Evolutionary conservation across 805 yeast genomes (phyloP).

Genomic region (Metschnikowia sp.): DNA sequence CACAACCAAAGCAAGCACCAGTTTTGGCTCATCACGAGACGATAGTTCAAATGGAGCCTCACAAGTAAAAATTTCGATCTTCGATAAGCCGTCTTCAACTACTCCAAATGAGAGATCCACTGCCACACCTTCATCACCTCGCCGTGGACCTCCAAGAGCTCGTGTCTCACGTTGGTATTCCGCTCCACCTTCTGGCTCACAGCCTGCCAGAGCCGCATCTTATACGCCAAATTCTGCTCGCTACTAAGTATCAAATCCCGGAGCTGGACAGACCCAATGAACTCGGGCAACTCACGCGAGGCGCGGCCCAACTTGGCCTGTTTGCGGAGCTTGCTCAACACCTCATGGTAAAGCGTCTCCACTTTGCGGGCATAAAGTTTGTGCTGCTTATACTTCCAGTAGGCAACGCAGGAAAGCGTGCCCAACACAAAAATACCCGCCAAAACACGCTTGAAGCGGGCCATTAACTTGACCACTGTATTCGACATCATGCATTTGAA

Average conservation of each 20-base stretch:
- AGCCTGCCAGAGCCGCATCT: conserved; percentile 52
- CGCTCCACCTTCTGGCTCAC: conserved; percentile 57
- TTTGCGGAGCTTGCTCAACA: conserved; percentile 47
- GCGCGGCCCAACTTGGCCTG: conserved; percentile 37
- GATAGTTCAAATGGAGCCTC: background rate
- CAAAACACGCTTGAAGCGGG: conserved; percentile 21
- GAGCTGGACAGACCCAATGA: conserved; percentile 66
- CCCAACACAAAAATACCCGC: conserved; percentile 14
- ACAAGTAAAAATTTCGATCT: background rate
- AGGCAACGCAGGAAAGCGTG: conserved; percentile 18
- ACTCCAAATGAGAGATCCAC: conserved; percentile 48
- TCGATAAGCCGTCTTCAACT: background rate
- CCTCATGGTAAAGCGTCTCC: conserved; percentile 45
- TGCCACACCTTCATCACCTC: conserved; percentile 87
- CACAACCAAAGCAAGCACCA: too few relatives aligned
- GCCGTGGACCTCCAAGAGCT: conserved; percentile 73
- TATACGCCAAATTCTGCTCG: conserved; percentile 33
- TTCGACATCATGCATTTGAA: conserved; percentile 54
- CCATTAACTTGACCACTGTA: conserved; percentile 41
- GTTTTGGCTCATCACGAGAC: background rate
- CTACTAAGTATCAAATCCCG: conserved; percentile 57
- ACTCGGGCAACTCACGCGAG: conserved; percentile 34
- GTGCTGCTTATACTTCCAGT: conserved; percentile 34
- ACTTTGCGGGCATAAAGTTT: conserved; percentile 40
- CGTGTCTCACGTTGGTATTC: conserved; percentile 61